Base-by-base conservation (phyloP, 306 rosid species). In the Vigna reflexopilosa region DNA sequence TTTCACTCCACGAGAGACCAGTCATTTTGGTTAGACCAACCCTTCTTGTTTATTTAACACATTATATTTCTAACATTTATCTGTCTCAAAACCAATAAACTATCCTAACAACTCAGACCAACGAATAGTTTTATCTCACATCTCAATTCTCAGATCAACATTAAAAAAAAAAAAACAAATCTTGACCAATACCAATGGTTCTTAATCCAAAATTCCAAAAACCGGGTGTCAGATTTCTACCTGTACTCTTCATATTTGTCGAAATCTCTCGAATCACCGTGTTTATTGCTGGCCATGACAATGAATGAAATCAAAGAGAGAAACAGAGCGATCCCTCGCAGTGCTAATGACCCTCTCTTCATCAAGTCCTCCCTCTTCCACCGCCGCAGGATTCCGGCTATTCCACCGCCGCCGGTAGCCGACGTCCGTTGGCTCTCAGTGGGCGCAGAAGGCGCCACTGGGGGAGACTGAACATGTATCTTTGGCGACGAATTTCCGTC, bases 291-390 rank as follows among this genome's bases (percentile, higher is more conserved):
- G 50, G 86, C 92, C 95, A 85, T 89, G 81, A 80, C 62, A 4
- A 90, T 22, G 79, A 90, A 85, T 15, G 90, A 77, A 22, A 92
- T 82, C 19, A 89, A 58, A 66, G 93, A 92, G 65, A 88, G 86
- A 26, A 90, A n/a, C 76, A 94, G 26, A 13, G 90, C 87, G 52
- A 76, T 28, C 55, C 83, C 97, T 81, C 95, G 85, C 67, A 94
- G 36, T 2, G 58, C 85, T 44, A 94, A 45, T 0, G 88, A 85
- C 3, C 88, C 90, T 87, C 72, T 89, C 68, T 74, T 89, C 34
- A 94, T 6, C 44, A 88, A 75, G 56, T 88, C 93, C 16, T 90
- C 92, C 47, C 92, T 94, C 86, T 82, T 86, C 91, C 89, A 88
- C 69, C 90, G 86, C 76, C 73, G 72, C n/a, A 94, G 17, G 59